Conservation (phyloP, 1,139 yeast genomes). For the Suhomyces bokatorum region DNA sequence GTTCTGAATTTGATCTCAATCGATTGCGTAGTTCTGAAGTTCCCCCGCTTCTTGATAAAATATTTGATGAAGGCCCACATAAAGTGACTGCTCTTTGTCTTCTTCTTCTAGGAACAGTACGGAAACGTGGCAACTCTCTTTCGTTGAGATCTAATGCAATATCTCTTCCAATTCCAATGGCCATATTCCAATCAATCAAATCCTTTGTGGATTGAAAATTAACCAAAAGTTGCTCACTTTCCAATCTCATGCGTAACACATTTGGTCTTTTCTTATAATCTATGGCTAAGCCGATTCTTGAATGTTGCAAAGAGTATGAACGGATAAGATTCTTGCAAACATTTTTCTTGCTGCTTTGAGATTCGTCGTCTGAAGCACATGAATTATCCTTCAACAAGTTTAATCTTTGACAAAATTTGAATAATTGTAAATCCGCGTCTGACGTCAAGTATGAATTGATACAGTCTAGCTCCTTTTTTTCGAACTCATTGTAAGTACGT, state of each 20-base stretch:
- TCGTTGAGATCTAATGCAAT: slow-evolving; percentile 60
- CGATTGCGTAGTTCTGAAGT: slow-evolving; percentile 12
- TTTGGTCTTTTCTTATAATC: slow-evolving; percentile 64
- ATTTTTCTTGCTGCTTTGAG: slow-evolving; percentile 5
- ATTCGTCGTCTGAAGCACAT: slow-evolving; percentile 8
- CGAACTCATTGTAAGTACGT: slow-evolving; percentile 18
- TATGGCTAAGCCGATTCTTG: slow-evolving; percentile 66
- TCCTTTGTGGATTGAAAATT: slow-evolving; percentile 56
- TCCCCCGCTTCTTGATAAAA: slow-evolving; percentile 2
- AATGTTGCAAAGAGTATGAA: slow-evolving; percentile 68
- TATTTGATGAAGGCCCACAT: background rate
- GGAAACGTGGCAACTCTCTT: slow-evolving; percentile 63
- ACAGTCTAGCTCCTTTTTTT: slow-evolving; percentile 14
- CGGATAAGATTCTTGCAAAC: slow-evolving; percentile 21
- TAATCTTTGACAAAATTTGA: slow-evolving; percentile 32
- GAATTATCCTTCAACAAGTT: slow-evolving; percentile 14
- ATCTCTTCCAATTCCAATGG: slow-evolving; percentile 60
- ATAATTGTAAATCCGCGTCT: slow-evolving; percentile 41
- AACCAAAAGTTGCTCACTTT: slow-evolving; percentile 65
- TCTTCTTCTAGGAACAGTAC: slow-evolving; percentile 75
- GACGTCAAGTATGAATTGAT: slow-evolving; percentile 33
- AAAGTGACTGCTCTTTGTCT: slow-evolving; percentile 6
- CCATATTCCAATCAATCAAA: slow-evolving; percentile 66
- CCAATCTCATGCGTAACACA: slow-evolving; percentile 63
- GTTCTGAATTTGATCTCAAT: slow-evolving; percentile 19